phyloP scores from a whole-genome alignment of 2,329 filamentous ascomycete species.

The Cladophialophora bantiana region DNA sequence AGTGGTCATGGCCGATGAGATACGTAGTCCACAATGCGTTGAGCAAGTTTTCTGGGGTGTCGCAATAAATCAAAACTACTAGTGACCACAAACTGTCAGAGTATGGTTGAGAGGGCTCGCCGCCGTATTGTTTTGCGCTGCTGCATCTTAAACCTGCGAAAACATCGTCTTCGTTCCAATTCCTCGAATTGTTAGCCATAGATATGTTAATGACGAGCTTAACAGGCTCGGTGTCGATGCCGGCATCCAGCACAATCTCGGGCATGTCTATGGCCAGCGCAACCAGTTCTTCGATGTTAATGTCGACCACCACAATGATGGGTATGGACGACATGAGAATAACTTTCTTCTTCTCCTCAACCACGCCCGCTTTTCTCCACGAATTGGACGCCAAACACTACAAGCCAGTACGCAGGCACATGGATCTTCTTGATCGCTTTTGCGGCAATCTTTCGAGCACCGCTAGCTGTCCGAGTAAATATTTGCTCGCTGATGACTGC shows the following conservation, averaged over 20 bases:
- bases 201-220: neutral
- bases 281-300: constrained; percentile 20
- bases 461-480: constrained; percentile 66
- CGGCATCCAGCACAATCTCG: constrained; percentile 20
- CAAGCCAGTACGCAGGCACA: constrained; percentile 80
- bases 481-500: constrained; percentile 16
- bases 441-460: constrained; percentile 69
- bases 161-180: no score
- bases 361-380: constrained; percentile 70
- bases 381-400: constrained; percentile 73
- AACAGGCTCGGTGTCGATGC: neutral
- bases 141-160: no score
- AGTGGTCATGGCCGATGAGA: neutral
- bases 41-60: neutral
- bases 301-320: constrained; percentile 25
- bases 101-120: no score
- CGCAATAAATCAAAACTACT: no score
- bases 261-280: constrained; percentile 24
- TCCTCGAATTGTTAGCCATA: neutral
- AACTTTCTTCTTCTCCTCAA: constrained; percentile 70
- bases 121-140: no score
- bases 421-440: constrained; percentile 89
- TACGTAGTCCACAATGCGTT: neutral
- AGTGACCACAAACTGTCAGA: no score
- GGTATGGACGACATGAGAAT: constrained; percentile 56